A percentile compares a stretch with the other conserved stretches of the same genome.
phyloP scores from a whole-genome alignment of 371 early-diverging fungal genomes.

The Nematocida sp. region DNA sequence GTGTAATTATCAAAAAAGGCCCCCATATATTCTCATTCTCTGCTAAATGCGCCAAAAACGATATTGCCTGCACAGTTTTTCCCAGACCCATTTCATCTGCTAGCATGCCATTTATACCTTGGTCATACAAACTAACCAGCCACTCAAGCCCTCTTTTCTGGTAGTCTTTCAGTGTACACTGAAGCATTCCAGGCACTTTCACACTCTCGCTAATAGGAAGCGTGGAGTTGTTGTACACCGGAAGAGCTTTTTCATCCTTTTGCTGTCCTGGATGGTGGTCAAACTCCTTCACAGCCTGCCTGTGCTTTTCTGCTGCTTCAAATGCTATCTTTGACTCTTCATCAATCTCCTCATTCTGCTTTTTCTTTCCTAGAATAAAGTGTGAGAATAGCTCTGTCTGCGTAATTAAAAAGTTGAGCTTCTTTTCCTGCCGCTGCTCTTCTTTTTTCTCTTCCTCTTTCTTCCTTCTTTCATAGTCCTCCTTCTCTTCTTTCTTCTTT shows the following conservation, averaged over 20 bases:
- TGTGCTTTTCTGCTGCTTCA: constrained; percentile 61
- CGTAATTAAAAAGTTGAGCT: constrained; percentile 87
- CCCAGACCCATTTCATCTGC: constrained; percentile 95
- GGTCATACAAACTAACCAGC: constrained; percentile 88
- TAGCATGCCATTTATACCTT: constrained; percentile 91
- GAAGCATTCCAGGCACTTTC: constrained; percentile 55
- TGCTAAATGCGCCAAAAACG: constrained; percentile 74
- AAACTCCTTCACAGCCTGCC: constrained; percentile 73
- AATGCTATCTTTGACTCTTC: constrained; percentile 47
- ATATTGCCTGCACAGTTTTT: constrained; percentile 90
- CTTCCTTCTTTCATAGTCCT: constrained; percentile 77
- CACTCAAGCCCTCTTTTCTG: constrained; percentile 96
- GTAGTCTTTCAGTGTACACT: constrained; percentile 70
- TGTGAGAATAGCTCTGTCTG: constrained; percentile 93
- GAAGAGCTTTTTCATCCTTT: constrained; percentile 31
- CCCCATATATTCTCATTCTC: constrained; percentile 81
- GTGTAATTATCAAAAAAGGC: constrained; percentile 88
- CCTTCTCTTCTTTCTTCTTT: constrained; percentile 81
- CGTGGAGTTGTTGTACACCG: constrained; percentile 55
- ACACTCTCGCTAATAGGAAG: constrained; percentile 44
- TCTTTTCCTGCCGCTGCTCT: constrained; percentile 80
- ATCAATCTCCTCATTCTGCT: constrained; percentile 13
- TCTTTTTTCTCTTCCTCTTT: constrained; percentile 84
- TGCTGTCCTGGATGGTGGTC: constrained; percentile 72
- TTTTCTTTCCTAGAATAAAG: constrained; percentile 75